Percentiles rank a stretch among this genome's conserved stretches.
Evolutionary conservation across 495 filamentous ascomycete species (phyloP).

Genomic region (Neurospora hispaniola): DNA sequence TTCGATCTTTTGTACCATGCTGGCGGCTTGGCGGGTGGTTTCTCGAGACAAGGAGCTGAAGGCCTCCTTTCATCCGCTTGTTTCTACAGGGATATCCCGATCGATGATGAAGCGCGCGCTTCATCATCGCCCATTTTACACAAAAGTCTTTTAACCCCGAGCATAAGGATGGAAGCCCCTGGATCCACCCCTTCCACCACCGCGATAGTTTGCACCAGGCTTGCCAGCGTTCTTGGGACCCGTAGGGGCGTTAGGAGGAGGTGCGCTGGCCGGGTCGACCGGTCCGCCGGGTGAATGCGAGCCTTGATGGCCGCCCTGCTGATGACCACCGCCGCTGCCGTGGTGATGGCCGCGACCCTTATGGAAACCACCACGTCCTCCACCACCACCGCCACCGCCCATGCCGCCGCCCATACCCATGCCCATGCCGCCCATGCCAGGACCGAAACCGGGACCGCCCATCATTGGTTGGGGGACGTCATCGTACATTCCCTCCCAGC

Average conservation of each 20-base stretch:
- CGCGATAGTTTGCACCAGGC: slow-evolving; percentile 89
- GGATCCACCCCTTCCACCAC: slow-evolving; percentile 70
- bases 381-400: slow-evolving; percentile 37
- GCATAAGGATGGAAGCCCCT: slow-evolving; percentile 77
- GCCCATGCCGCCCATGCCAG: slow-evolving; percentile 37
- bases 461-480: slow-evolving; percentile 84
- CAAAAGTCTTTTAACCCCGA: slow-evolving; percentile 13
- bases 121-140: neutral
- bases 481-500: slow-evolving; percentile 99
- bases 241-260: slow-evolving; percentile 89
- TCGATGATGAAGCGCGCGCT: neutral
- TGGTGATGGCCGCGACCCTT: slow-evolving; percentile 21
- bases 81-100: neutral
- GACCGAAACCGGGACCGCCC: slow-evolving; percentile 32
- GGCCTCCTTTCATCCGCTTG: neutral
- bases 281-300: slow-evolving; percentile 17
- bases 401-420: slow-evolving; percentile 44
- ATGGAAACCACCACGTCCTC: slow-evolving; percentile 41
- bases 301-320: slow-evolving; percentile 3
- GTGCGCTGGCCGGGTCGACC: slow-evolving; percentile 42
- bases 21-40: neutral
- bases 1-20: neutral
- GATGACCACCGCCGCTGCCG: slow-evolving; percentile 17
- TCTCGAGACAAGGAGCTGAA: neutral
- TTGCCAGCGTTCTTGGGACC: slow-evolving; percentile 93